These are phyloP conservation scores for Thalassiosira ordinaria DNA, from an alignment of 352 stramenopile species.

Conservation along the genomic window DNA sequence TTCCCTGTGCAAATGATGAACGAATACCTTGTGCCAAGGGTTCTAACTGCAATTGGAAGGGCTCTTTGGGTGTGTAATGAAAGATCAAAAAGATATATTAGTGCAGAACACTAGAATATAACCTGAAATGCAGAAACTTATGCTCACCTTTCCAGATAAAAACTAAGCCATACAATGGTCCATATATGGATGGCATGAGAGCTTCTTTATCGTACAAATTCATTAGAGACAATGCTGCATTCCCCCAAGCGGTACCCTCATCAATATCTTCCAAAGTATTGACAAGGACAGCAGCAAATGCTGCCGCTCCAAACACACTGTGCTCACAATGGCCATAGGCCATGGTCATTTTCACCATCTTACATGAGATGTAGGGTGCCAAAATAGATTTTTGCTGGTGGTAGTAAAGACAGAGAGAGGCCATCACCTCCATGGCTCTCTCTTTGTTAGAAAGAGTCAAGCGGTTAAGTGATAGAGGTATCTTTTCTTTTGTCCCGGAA, in stretches of 20 bases:
- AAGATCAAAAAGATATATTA: too few relatives aligned
- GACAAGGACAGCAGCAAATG: constrained; percentile 13
- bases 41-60: constrained; percentile 25
- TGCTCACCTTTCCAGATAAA: constrained; percentile 14
- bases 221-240: constrained; percentile 23
- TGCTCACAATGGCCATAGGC: constrained; percentile 34
- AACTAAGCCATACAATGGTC: constrained; percentile 15
- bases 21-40: constrained; percentile 10
- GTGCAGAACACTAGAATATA: too few relatives aligned
- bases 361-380: background rate
- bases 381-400: constrained; percentile 6
- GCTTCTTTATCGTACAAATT: constrained; percentile 3
- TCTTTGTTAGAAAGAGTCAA: constrained; percentile 34
- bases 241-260: constrained; percentile 13
- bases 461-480: constrained; percentile 6
- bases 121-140: too few relatives aligned
- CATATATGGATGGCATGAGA: constrained; percentile 6
- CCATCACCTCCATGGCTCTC: constrained; percentile 41
- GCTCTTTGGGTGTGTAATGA: constrained; percentile 22
- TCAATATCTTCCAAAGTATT: constrained; percentile 26
- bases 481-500: constrained; percentile 4
- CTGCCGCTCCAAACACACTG: constrained; percentile 11
- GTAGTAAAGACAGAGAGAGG: constrained; percentile 16
- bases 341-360: constrained; percentile 37
- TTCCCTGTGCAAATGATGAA: constrained; percentile 13